These are phyloP conservation scores for Starmerella bombicola DNA, from an alignment of 805 yeast species.

Conservation along the genomic window DNA sequence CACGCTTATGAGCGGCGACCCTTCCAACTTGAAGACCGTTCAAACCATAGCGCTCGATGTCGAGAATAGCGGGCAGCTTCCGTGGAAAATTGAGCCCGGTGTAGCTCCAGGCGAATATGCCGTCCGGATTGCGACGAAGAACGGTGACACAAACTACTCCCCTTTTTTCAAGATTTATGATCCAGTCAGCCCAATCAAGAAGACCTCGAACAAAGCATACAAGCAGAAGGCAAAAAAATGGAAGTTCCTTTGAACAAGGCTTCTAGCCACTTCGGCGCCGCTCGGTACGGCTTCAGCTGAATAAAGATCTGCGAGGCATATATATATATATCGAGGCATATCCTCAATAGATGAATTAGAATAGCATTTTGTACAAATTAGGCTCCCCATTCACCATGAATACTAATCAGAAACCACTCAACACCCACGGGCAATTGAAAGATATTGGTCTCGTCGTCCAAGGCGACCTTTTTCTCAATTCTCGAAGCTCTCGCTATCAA, in stretches of 20 bases:
- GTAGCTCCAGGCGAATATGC: conserved; percentile 15
- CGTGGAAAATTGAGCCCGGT: conserved; percentile 24
- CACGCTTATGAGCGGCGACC: conserved; percentile 24
- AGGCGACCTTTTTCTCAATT: conserved; percentile 38
- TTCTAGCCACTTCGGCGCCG: not conserved
- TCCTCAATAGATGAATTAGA: no score
- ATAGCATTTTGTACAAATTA: no score
- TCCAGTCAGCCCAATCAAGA: conserved; percentile 11
- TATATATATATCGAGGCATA: no score
- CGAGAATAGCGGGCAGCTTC: conserved; percentile 24
- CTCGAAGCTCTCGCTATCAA: conserved; percentile 55
- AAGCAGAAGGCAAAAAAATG: not conserved
- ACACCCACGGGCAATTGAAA: conserved; percentile 50
- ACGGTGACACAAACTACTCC: conserved; percentile 25
- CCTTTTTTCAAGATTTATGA: conserved; percentile 21
- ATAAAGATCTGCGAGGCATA: not conserved
- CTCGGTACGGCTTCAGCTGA: not conserved
- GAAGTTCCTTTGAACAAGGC: not conserved
- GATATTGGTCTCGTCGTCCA: conserved; percentile 46
- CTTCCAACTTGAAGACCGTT: conserved; percentile 21
- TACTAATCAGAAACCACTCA: conserved; percentile 21
- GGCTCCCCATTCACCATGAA: conserved; percentile 19
- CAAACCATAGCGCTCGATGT: conserved; percentile 23
- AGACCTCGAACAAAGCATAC: not conserved
- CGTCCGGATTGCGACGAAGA: conserved; percentile 19